Base-by-base conservation (phyloP, 192 early-diverging fungal genomes). In the Chytriomyces confervae region DNA sequence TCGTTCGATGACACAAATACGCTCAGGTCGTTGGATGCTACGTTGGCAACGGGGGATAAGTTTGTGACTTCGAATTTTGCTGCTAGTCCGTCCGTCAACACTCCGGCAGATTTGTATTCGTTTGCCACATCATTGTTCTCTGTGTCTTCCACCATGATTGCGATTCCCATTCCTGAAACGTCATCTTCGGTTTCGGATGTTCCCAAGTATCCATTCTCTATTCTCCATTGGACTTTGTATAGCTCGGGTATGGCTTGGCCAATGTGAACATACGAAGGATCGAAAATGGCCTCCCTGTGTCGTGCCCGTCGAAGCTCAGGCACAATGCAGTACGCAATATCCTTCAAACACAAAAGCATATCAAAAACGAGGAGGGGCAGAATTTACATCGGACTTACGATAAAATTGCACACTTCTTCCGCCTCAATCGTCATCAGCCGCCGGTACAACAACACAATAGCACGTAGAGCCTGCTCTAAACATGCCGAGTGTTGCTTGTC, bases 351-450 rank as follows among this genome's bases (percentile, higher is more conserved):
- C 16, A 23, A n/a, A 18, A 61, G 57, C 57, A n/a, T 66, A 27
- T 23, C 20, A 66, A 29, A 65, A 24, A 65, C n/a, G 63, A 65
- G 63, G n/a, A 27, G 13, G 29, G 47, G 50, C 2, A 36, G 0
- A 36, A 36, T 36, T 36, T 36, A 0, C 4, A 16, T 69, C 6
- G 13, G 47, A 69, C 67, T 75, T 13, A 75, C 74, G 23, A 69
- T 36, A 43, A 77, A 68, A 27, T 77, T 77, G n/a, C 29, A 29
- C 13, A 20, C 23, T 27, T 67, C 62, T 43, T 77, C 75, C 11
- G 47, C 20, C 18, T 77, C 50, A 23, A 65, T 77, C 10, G 75
- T 77, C 64, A 77, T 63, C 5, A 77, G 49, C 50, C 75, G 11
- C 20, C 75, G 63, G 36, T 77, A 67, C 3, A 77, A 9, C 3